phyloP scores from a whole-genome alignment of 2,329 filamentous ascomycete species.

The Scedosporium boydii region DNA sequence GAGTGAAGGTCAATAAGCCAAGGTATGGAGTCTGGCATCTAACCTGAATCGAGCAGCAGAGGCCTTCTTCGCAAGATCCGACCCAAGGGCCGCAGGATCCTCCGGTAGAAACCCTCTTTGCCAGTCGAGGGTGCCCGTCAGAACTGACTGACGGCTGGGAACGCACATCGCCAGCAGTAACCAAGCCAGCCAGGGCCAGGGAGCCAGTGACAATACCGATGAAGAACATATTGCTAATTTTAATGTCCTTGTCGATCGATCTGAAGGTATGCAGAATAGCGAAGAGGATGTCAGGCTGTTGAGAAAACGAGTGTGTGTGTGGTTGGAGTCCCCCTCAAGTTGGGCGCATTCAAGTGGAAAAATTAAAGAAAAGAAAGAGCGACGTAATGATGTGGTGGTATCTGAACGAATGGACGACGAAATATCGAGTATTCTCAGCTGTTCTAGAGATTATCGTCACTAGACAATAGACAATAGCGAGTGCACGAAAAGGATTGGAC shows the following conservation, averaged over 20 bases:
- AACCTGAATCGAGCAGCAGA: slow-evolving; percentile 1
- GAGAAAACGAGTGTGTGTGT: not conserved
- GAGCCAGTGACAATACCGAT: not conserved
- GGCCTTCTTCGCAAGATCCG: not conserved
- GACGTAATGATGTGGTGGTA: no score
- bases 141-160: not conserved
- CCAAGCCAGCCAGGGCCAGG: not conserved
- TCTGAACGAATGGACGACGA: no score
- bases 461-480: no score
- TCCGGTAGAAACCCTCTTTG: not conserved
- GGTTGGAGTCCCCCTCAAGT: no score
- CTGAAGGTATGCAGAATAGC: not conserved
- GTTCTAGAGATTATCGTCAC: no score
- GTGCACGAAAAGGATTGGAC: no score
- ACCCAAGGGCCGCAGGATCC: not conserved
- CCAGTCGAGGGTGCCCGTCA: not conserved
- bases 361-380: no score
- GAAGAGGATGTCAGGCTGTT: no score
- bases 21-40: not conserved
- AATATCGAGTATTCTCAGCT: no score
- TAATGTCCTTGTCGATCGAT: not conserved
- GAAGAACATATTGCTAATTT: not conserved
- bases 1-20: not conserved
- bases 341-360: no score
- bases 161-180: not conserved